A percentile compares a stretch with the other conserved stretches of the same genome.
Conservation (phyloP, 2,329 filamentous ascomycete species). For the Hypoxylon sp. region DNA sequence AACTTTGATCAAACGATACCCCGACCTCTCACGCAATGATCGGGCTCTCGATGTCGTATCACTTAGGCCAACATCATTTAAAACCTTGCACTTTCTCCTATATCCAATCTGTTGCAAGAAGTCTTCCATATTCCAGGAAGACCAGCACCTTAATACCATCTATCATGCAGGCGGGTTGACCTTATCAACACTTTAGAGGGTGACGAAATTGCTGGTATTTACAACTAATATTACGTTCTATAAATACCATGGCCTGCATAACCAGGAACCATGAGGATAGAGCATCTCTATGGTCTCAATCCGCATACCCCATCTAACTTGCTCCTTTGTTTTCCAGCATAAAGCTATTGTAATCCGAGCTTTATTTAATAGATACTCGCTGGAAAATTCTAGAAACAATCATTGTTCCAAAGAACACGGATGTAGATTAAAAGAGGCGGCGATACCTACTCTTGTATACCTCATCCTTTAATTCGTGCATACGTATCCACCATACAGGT, state of each 20-base stretch:
- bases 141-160: background rate
- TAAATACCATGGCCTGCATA: no score
- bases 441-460: background rate
- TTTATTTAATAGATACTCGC: background rate
- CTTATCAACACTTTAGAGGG: background rate
- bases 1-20: background rate
- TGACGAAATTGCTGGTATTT: background rate
- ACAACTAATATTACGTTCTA: no score
- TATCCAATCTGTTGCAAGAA: background rate
- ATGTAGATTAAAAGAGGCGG: background rate
- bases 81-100: background rate
- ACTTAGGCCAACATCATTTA: background rate
- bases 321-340: background rate
- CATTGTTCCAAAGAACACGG: background rate
- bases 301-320: background rate
- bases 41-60: background rate
- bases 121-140: background rate
- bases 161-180: background rate
- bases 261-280: background rate
- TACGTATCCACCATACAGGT: conserved; percentile 27
- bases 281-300: background rate
- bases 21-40: background rate
- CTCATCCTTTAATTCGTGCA: conserved; percentile 14
- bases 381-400: background rate
- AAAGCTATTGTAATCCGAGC: background rate